Evolutionary conservation across 805 yeast species (phyloP), one percentile per base, ranked within the genome.

Genomic region (Sugiyamaella americana): DNA sequence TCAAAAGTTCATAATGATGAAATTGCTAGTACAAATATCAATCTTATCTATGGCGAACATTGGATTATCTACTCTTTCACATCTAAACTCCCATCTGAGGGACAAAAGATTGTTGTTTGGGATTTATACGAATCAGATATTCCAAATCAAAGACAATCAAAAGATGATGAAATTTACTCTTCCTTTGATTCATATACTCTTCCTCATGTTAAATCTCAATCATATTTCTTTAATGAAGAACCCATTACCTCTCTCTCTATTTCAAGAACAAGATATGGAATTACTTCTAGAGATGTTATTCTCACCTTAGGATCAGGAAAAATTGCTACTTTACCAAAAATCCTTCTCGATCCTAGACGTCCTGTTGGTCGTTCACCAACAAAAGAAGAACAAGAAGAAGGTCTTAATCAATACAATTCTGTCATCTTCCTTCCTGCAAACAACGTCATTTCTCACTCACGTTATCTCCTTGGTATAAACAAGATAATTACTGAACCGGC

Each of bases 51-150:
- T 62, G 93, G 87, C 41, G 98, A 91, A 60, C 79, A 89, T 64
- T 91, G 93, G 85, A 68, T 87, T 16, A 72, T 86, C 8, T 82
- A 84, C 58, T 69, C 89, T 0, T 82, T 78, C 56, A 76, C 73
- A 58, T 73, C 80, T 47, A 46, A 39, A 3, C 54, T 51, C 16
- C 81, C 82, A 8, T 61, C 70, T 18, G 72, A 78, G 2, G 75
- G 75, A 26, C 74, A 76, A 42, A 75, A 81, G 55, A 58, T 93
- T 11, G 78, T 74, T 13, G 87, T 84, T 2, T 68, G 87, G 56
- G 97, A 93, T 61, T 63, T 93, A 35, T 93, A 79, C 63, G 94
- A 87, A 57, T 80, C 87, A 1, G 58, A 69, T 11, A 62, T 58
- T 3, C 78, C 84, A 19, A 74, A 84, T 60, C 59, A 61, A 48